Evolutionary conservation across 2,329 filamentous ascomycete species (phyloP).

Genomic region (Apiospora kogelbergensis): DNA sequence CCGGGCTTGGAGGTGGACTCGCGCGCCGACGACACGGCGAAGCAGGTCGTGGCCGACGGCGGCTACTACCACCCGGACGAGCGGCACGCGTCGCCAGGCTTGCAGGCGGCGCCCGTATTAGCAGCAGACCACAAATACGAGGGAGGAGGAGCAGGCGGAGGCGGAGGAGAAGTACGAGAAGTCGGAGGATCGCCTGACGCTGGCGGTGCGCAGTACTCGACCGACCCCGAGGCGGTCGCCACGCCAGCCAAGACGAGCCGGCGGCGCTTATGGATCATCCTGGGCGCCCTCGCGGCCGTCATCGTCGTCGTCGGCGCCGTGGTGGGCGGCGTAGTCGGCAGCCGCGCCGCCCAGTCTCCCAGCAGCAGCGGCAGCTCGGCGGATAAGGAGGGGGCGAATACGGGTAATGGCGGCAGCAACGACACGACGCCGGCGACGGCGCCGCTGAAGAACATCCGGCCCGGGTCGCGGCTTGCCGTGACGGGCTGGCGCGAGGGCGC

Average conservation of each 20-base stretch:
- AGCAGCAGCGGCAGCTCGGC: neutral
- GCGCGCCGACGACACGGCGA: neutral
- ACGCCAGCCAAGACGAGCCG: neutral
- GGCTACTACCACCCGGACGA: neutral
- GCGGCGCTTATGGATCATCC: slow-evolving; percentile 5
- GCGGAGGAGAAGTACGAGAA: no score
- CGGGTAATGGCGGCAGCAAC: neutral
- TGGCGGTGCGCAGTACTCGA: neutral
- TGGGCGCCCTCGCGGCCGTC: slow-evolving; percentile 6
- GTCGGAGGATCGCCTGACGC: neutral
- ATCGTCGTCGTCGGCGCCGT: slow-evolving; percentile 10
- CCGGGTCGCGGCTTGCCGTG: slow-evolving; percentile 4
- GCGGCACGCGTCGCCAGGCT: neutral
- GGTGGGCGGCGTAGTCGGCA: slow-evolving; percentile 12
- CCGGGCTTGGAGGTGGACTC: slow-evolving; percentile 10
- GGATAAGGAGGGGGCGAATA: neutral
- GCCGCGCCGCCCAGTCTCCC: neutral
- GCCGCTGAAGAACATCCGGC: neutral
- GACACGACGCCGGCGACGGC: neutral
- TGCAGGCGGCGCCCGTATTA: neutral
- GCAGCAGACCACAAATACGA: neutral
- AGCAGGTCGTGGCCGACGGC: neutral
- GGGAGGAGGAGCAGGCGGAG: neutral
- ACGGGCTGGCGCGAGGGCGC: slow-evolving; percentile 13
- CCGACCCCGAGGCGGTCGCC: neutral